These are phyloP conservation scores for Arthrobotrys musiformis DNA, from an alignment of 2,329 filamentous ascomycete genomes.

Conservation along the genomic window DNA sequence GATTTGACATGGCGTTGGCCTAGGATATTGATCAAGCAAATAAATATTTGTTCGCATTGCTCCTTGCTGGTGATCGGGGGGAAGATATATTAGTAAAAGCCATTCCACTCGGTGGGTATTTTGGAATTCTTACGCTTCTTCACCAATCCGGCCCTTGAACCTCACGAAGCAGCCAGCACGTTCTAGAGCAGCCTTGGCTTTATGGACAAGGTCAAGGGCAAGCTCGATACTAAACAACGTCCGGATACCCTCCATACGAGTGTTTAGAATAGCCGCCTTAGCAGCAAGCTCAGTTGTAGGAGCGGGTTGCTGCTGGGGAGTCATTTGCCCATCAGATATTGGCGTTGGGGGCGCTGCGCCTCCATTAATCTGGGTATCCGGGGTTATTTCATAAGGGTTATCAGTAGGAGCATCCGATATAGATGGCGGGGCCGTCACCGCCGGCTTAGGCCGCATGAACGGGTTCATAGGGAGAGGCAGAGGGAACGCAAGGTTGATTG, in stretches of 20 bases:
- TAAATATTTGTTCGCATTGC: constrained; percentile 90
- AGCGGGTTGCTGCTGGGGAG: constrained; percentile 60
- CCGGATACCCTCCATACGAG: constrained; percentile 90
- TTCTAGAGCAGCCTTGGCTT: constrained; percentile 86
- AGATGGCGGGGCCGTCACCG: constrained; percentile 32
- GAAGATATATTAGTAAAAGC: background rate
- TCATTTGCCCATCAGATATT: constrained; percentile 17
- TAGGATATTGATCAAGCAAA: constrained; percentile 82
- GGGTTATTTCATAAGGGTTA: constrained; percentile 60
- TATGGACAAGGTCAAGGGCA: constrained; percentile 86
- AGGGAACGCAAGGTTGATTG: constrained; percentile 45
- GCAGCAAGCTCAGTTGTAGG: constrained; percentile 82
- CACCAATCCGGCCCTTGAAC: constrained; percentile 81
- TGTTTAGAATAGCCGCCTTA: constrained; percentile 97
- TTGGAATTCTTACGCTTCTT: constrained; percentile 72
- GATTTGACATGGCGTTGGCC: constrained; percentile 86
- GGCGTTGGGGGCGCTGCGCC: constrained; percentile 16
- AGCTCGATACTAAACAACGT: constrained; percentile 97
- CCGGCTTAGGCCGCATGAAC: constrained; percentile 58
- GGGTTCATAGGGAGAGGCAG: constrained; percentile 37
- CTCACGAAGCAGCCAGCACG: constrained; percentile 83
- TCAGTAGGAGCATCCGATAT: constrained; percentile 55
- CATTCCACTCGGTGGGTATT: background rate
- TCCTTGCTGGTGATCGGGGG: constrained; percentile 64
- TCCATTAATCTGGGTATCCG: constrained; percentile 30